Evolutionary conservation across 768 basidiomycete species (phyloP).

Genomic region (Mycena pura): DNA sequence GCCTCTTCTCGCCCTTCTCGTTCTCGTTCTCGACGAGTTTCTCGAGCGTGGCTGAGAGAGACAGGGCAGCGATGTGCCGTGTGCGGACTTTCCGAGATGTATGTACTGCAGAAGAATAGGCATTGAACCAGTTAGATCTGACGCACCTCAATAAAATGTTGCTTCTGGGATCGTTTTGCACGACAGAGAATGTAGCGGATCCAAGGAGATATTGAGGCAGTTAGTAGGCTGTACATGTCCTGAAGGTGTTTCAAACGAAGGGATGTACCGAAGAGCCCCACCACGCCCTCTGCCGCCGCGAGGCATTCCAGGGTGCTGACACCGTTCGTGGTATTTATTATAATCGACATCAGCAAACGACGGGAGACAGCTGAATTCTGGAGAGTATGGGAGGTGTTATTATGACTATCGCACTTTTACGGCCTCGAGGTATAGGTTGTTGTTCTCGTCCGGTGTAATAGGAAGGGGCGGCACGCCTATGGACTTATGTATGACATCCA

Average conservation of each 20-base stretch:
- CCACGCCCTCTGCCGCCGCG: conserved; percentile 87
- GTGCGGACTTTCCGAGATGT: conserved; percentile 84
- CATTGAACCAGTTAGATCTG: conserved; percentile 1
- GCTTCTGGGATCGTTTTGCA: conserved; percentile 86
- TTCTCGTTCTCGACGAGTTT: conserved; percentile 78
- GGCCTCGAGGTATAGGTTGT: conserved; percentile 76
- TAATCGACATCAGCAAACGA: conserved; percentile 95
- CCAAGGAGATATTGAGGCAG: conserved; percentile 75
- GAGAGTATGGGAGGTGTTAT: not conserved
- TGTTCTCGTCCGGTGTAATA: too few species aligned
- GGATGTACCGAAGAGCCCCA: conserved; percentile 85
- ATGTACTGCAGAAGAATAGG: not conserved
- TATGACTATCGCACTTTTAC: conserved; percentile 70
- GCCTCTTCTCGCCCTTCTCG: conserved; percentile 89
- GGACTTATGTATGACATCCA: too few species aligned
- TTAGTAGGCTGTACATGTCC: too few species aligned
- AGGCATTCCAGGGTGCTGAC: conserved; percentile 89
- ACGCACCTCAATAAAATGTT: conserved; percentile 90
- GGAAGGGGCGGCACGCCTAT: too few species aligned
- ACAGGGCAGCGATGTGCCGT: conserved; percentile 73
- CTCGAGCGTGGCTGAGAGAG: conserved; percentile 80
- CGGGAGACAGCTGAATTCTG: conserved; percentile 45
- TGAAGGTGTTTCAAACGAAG: not conserved
- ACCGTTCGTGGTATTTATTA: conserved; percentile 85
- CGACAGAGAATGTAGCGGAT: conserved; percentile 80